Conservation (phyloP, 2,329 filamentous ascomycete species). For the Daldinia sp. region DNA sequence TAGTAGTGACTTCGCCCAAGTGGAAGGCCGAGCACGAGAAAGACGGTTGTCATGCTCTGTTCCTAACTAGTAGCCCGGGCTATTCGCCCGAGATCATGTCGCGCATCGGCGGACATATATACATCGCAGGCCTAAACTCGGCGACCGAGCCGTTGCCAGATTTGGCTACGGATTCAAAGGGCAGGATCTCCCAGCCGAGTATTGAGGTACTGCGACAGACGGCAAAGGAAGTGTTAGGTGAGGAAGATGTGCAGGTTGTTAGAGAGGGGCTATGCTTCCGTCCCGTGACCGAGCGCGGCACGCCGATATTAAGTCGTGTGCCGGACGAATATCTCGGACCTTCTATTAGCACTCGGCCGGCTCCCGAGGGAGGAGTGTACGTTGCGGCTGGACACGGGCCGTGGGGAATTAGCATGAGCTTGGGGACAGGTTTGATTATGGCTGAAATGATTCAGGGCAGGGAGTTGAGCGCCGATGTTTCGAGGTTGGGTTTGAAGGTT, state of each 20-base stretch:
- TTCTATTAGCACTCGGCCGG: slow-evolving; percentile 52
- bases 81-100: slow-evolving; percentile 79
- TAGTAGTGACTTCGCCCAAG: slow-evolving; percentile 70
- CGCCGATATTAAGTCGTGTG: slow-evolving; percentile 69
- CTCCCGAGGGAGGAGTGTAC: slow-evolving; percentile 69
- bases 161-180: slow-evolving; percentile 57
- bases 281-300: slow-evolving; percentile 70
- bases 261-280: slow-evolving; percentile 76
- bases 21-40: slow-evolving; percentile 56
- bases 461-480: slow-evolving; percentile 66
- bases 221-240: slow-evolving; percentile 58
- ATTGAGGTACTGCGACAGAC: slow-evolving; percentile 60
- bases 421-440: slow-evolving; percentile 76
- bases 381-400: slow-evolving; percentile 77
- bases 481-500: slow-evolving; percentile 52
- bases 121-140: slow-evolving; percentile 76
- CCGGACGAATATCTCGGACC: slow-evolving; percentile 63
- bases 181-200: slow-evolving; percentile 52
- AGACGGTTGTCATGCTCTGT: slow-evolving; percentile 71
- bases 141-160: slow-evolving; percentile 66
- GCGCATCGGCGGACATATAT: slow-evolving; percentile 72
- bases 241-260: slow-evolving; percentile 63
- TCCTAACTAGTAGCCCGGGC: slow-evolving; percentile 60
- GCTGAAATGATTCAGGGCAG: slow-evolving; percentile 73
- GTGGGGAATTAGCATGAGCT: slow-evolving; percentile 72